Conservation (phyloP, 1,284 basidiomycete species). For the Tilletia indica region DNA sequence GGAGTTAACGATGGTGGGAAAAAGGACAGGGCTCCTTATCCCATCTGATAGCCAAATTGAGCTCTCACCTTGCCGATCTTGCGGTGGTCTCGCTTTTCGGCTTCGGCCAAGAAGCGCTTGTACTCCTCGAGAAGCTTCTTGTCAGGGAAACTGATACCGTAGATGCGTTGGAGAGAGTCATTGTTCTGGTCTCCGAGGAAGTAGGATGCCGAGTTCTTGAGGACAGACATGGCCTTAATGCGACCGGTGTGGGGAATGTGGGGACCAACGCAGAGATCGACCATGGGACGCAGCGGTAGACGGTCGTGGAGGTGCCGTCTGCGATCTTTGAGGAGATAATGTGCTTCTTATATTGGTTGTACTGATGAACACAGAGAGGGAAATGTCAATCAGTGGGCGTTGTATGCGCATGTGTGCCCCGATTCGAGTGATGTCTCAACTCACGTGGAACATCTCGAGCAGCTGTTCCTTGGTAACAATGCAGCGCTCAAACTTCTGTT, state of each 20-base stretch:
- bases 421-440: background rate
- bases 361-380: constrained; percentile 58
- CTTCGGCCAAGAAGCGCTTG: constrained; percentile 93
- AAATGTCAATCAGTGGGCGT: too few relatives aligned
- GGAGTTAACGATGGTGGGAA: too few relatives aligned
- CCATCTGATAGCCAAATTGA: background rate
- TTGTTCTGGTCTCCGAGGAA: constrained; percentile 93
- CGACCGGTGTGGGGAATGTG: constrained; percentile 96
- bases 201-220: constrained; percentile 89
- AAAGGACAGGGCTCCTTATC: background rate
- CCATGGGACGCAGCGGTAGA: constrained; percentile 97
- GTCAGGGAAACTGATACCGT: constrained; percentile 98
- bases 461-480: constrained; percentile 90
- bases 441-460: constrained; percentile 82
- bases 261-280: constrained; percentile 94
- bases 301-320: constrained; percentile 93
- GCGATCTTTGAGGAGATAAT: constrained; percentile 94
- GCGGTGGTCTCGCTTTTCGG: constrained; percentile 93
- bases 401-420: background rate
- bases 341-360: constrained; percentile 98
- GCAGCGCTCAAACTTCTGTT: constrained; percentile 93
- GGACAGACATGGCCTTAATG: constrained; percentile 70
- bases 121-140: constrained; percentile 93
- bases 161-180: constrained; percentile 93
- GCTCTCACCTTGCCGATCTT: constrained; percentile 66